Evolutionary conservation across 352 stramenopile species (phyloP).

Genomic region (Phytophthora tentaculata): DNA sequence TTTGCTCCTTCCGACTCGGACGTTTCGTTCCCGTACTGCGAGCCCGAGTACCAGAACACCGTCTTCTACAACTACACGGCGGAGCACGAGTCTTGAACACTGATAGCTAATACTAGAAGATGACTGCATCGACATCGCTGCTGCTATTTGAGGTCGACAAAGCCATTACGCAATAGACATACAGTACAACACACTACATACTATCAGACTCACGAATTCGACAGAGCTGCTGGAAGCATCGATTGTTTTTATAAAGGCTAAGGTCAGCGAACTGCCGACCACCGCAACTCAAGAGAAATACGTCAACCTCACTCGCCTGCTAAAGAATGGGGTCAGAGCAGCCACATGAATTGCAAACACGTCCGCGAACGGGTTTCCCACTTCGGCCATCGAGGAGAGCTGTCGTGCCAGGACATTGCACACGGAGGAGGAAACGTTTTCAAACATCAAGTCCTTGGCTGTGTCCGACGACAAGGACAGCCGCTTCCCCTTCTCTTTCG

Average conservation of each 20-base stretch:
- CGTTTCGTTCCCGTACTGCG: slow-evolving; percentile 46
- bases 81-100: slow-evolving; percentile 28
- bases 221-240: too few species aligned
- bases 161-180: too few species aligned
- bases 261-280: too few species aligned
- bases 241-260: too few species aligned
- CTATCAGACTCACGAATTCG: too few species aligned
- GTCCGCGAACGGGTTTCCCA: slow-evolving; percentile 3
- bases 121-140: too few species aligned
- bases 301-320: too few species aligned
- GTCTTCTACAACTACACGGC: slow-evolving; percentile 56
- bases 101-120: too few species aligned
- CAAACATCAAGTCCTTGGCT: background rate
- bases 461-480: background rate
- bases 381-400: background rate
- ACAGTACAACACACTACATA: too few species aligned
- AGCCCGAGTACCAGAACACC: slow-evolving; percentile 30
- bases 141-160: too few species aligned
- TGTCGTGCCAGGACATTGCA: background rate
- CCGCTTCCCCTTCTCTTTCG: background rate
- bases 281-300: too few species aligned
- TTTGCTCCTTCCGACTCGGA: slow-evolving; percentile 40
- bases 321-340: too few species aligned
- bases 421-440: background rate
- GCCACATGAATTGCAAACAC: background rate